Percentiles rank a stretch among this genome's conserved stretches.
phyloP scores from a whole-genome alignment of 129 eudicot species.

The Flaveria bidentis region DNA sequence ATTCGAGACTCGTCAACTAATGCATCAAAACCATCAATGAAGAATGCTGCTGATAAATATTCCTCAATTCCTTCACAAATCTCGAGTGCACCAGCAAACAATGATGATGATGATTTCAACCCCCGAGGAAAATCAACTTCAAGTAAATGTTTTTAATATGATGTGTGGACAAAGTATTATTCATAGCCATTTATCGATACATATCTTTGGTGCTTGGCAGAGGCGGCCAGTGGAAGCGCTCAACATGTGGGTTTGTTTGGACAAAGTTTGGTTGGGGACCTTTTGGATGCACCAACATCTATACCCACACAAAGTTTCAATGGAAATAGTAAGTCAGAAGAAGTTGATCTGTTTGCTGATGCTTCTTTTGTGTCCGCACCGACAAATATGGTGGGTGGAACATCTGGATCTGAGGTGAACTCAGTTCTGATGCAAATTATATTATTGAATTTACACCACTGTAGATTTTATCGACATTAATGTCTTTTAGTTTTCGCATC shows the following conservation, averaged over 20 bases:
- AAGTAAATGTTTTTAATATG: conserved; percentile 54
- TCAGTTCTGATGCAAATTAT: background rate
- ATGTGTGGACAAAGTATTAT: background rate
- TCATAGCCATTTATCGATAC: conserved; percentile 2
- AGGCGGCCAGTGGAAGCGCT: conserved; percentile 60
- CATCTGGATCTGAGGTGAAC: conserved; percentile 52
- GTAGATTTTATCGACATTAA: background rate
- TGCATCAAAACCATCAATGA: conserved; percentile 46
- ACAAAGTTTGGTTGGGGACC: conserved; percentile 65
- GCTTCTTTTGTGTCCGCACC: conserved; percentile 89
- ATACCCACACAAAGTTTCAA: conserved; percentile 43
- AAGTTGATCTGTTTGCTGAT: conserved; percentile 94
- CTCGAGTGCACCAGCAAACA: conserved; percentile 48
- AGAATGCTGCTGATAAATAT: conserved; percentile 47
- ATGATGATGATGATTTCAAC: conserved; percentile 83
- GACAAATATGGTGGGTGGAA: conserved; percentile 45
- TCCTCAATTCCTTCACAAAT: conserved; percentile 50
- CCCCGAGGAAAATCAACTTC: conserved; percentile 81
- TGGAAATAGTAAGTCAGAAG: conserved; percentile 53
- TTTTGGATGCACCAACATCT: conserved; percentile 67
- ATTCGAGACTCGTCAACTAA: conserved; percentile 48
- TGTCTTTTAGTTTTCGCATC: conserved; percentile 8
- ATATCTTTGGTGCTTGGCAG: conserved; percentile 44
- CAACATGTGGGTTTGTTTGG: conserved; percentile 86
- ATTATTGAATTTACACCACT: background rate